Conservation (phyloP, 768 basidiomycete species). For the Baorangia bicolor region DNA sequence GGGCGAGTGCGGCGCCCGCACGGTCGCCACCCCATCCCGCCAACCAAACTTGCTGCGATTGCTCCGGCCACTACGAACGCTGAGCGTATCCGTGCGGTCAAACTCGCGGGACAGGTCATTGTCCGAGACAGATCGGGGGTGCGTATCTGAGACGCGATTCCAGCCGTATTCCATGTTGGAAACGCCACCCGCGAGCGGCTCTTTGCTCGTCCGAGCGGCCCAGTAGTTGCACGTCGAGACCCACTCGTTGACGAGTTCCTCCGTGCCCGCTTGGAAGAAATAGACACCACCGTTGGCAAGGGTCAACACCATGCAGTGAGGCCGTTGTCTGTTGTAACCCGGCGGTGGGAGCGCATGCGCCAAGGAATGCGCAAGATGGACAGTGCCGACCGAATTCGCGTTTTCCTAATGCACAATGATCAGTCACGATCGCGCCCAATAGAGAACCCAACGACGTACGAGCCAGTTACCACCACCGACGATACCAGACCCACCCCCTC, state of each 20-base stretch:
- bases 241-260: constrained; percentile 99
- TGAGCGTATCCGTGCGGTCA: constrained; percentile 58
- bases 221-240: constrained; percentile 99
- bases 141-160: constrained; percentile 71
- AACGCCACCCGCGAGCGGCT: constrained; percentile 93
- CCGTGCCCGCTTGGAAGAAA: constrained; percentile 98
- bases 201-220: constrained; percentile 94
- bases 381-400: constrained; percentile 78
- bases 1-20: constrained; percentile 67
- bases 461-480: constrained; percentile 99
- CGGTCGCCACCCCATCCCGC: constrained; percentile 64
- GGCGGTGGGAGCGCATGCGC: constrained; percentile 87
- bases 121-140: constrained; percentile 57
- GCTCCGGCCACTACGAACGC: constrained; percentile 75
- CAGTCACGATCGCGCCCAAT: constrained; percentile 7
- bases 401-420: constrained; percentile 59
- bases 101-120: constrained; percentile 52
- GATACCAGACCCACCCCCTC: constrained; percentile 55
- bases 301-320: constrained; percentile 93
- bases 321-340: constrained; percentile 87
- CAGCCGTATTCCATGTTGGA: constrained; percentile 99
- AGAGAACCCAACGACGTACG: constrained; percentile 48
- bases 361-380: constrained; percentile 83
- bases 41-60: constrained; percentile 71
- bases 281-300: constrained; percentile 87